phyloP scores from a whole-genome alignment of 1,139 yeast species.

The Kodamaea alishanica region DNA sequence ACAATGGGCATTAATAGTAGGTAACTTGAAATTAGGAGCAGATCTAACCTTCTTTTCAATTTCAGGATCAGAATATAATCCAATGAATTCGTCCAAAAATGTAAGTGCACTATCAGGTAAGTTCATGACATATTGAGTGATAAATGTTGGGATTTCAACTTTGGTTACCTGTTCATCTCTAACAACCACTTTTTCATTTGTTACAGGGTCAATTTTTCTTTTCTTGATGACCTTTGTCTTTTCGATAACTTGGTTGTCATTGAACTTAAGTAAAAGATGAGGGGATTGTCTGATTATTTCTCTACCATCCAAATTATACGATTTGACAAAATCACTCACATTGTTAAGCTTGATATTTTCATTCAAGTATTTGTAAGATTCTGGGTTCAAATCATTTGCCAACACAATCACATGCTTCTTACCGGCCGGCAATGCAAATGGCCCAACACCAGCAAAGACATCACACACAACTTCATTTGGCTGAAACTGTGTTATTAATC shows the following conservation, averaged over 20 bases:
- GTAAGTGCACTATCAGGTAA: conserved; percentile 89
- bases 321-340: conserved; percentile 54
- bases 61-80: conserved; percentile 52
- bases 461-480: conserved; percentile 79
- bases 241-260: conserved; percentile 22
- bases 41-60: conserved; percentile 29
- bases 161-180: conserved; percentile 29
- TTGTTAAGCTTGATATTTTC: conserved; percentile 66
- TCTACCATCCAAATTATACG: conserved; percentile 79
- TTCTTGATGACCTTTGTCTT: conserved; percentile 29
- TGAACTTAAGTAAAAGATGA: conserved; percentile 39
- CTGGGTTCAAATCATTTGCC: conserved; percentile 94
- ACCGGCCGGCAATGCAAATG: conserved; percentile 95
- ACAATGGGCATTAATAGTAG: conserved; percentile 83
- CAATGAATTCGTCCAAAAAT: conserved; percentile 74
- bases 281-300: conserved; percentile 68
- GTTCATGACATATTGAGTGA: conserved; percentile 86
- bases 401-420: conserved; percentile 74
- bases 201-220: conserved; percentile 27
- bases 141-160: conserved; percentile 53
- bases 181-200: conserved; percentile 14
- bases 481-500: conserved; percentile 62
- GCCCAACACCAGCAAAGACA: conserved; percentile 99
- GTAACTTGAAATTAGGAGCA: conserved; percentile 54
- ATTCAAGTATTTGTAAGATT: conserved; percentile 65